Conservation (phyloP, 116 monocot genomes). For the Papilionanthe hybrid region DNA sequence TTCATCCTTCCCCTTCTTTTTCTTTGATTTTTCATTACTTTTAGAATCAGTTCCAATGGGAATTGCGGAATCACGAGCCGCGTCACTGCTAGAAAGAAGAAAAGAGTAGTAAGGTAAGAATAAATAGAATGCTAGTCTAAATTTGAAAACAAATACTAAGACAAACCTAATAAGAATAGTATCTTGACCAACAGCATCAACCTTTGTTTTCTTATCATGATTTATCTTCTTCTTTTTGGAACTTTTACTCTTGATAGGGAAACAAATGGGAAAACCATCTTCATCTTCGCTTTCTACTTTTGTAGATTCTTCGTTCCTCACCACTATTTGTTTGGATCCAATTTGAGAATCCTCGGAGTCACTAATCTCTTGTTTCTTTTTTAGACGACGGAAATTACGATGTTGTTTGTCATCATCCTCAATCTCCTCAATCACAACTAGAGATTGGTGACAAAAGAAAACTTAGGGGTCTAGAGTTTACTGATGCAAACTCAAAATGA, state of each 20-base stretch:
- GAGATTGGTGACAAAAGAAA: neutral
- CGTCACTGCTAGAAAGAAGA: neutral
- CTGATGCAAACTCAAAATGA: neutral
- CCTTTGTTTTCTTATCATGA: slow-evolving; percentile 31
- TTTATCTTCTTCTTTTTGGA: slow-evolving; percentile 17
- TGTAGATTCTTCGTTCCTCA: slow-evolving; percentile 17
- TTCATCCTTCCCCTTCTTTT: slow-evolving; percentile 31
- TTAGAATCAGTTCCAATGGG: slow-evolving; percentile 7
- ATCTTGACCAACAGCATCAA: slow-evolving; percentile 13
- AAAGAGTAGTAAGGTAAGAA: neutral
- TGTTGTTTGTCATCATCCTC: slow-evolving; percentile 60
- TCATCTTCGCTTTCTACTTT: slow-evolving; percentile 85
- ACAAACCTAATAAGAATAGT: slow-evolving; percentile 19
- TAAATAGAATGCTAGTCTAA: neutral
- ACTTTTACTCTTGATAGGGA: slow-evolving; percentile 8
- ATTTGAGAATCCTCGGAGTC: slow-evolving; percentile 38
- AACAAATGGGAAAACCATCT: slow-evolving; percentile 82
- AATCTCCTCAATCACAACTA: slow-evolving; percentile 95
- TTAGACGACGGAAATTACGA: slow-evolving; percentile 16
- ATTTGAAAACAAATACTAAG: slow-evolving; percentile 1
- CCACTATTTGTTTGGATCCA: slow-evolving; percentile 34
- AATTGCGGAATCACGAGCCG: neutral
- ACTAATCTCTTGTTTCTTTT: slow-evolving; percentile 34
- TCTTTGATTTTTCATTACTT: slow-evolving; percentile 22
- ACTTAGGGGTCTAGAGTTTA: neutral